Evolutionary conservation across 176 grass and related monocot species (phyloP), one percentile per base, ranked within the genome.

Genomic region (Aegilops umbellulata): DNA sequence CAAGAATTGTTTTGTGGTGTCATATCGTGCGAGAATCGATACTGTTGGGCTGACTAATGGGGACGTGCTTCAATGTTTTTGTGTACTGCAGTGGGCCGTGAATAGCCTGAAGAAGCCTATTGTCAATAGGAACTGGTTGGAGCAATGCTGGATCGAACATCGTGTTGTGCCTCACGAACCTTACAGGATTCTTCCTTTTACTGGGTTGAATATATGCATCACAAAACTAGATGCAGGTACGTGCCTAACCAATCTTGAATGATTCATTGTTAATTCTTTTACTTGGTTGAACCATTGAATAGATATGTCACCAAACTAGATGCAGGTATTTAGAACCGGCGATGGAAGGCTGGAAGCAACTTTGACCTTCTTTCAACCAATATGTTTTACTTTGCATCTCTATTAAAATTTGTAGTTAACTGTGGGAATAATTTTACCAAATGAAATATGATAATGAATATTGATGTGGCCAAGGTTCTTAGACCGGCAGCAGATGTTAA

Each of bases 131-230:
- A 88, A 75, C 74, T 98, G 96, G 96, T 82, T 95, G 77, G 88
- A 92, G 60, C 91, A 95, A 69, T 98, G 96, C 78, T 98, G 96
- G 96, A 90, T 38, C 41, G 91, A 98, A 84, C 96, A 98, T 87
- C 91, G 93, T 60, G 80, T 98, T 88, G 91, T 98, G 24, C 96
- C 96, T 88, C 96, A 94, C 77, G 96, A 98, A 82, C 84, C 93
- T 42, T 91, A 95, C 84, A 93, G 88, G 82, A 90, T 98, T 79
- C 93, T 82, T 78, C 96, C 96, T 83, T 98, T 98, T 82, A 82
- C 82, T 94, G 96, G 96, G 26, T 87, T 98, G 82, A 94, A 78
- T 87, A 98, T 98, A 77, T 98, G 91, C 36, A 80, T 98, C 63
- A 95, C 96, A 57, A 95, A 84, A 92, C 80, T 98, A 46, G 60